Conservation (phyloP, 2,329 filamentous ascomycete species). For the Phialemoniopsis sp. region DNA sequence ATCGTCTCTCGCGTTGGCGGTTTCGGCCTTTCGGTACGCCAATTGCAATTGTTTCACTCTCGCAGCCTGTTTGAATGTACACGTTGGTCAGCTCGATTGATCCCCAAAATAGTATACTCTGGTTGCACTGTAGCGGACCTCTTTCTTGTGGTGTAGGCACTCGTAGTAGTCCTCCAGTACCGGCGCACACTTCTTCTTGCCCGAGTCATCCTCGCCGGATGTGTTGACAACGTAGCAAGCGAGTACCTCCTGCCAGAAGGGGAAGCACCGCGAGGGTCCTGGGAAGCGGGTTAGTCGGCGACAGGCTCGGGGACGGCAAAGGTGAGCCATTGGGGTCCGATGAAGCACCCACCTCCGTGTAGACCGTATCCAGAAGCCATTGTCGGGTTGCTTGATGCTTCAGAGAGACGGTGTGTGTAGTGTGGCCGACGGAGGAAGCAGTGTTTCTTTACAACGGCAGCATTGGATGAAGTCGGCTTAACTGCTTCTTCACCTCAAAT, state of each 20-base stretch:
- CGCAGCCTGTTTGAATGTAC: slow-evolving; percentile 54
- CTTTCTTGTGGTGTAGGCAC: slow-evolving; percentile 97
- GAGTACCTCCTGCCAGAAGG: slow-evolving; percentile 99
- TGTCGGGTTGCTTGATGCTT: slow-evolving; percentile 12
- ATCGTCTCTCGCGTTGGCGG: slow-evolving; percentile 71
- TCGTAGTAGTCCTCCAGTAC: slow-evolving; percentile 97
- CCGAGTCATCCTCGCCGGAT: slow-evolving; percentile 68
- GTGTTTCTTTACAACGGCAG: no score
- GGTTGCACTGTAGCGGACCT: slow-evolving; percentile 54
- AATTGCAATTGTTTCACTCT: slow-evolving; percentile 75
- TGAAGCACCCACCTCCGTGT: slow-evolving; percentile 62
- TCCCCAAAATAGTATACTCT: not conserved
- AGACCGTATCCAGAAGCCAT: slow-evolving; percentile 86
- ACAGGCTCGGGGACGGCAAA: not conserved
- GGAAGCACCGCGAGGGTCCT: slow-evolving; percentile 81
- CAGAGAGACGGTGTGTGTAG: not conserved
- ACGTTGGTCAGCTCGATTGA: slow-evolving; percentile 1
- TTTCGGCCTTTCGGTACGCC: slow-evolving; percentile 78
- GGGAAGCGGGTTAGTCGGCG: slow-evolving; percentile 7
- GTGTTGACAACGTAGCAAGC: slow-evolving; percentile 98
- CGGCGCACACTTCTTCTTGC: slow-evolving; percentile 83
- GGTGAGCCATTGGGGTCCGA: not conserved
- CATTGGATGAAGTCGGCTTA: no score
- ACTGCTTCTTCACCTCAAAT: no score
- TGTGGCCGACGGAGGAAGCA: no score